Conservation (phyloP, 208 protist genomes). For the Trypanosomatidae sp. region DNA sequence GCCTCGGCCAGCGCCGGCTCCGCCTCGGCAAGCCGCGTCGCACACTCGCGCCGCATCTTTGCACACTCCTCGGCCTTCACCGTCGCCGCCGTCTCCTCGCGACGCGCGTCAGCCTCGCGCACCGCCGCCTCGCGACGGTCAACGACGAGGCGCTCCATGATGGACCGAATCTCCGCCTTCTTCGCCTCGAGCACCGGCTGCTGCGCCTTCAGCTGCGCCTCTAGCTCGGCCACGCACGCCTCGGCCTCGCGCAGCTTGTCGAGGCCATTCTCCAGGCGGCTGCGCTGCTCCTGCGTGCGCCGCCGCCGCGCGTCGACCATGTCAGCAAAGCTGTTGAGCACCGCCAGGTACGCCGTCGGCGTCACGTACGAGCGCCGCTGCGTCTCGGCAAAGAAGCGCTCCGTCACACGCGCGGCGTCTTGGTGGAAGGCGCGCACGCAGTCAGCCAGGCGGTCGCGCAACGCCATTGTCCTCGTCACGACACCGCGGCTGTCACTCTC, state of each 20-base stretch:
- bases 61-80: constrained; percentile 91
- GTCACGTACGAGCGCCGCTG: constrained; percentile 96
- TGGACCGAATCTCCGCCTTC: constrained; percentile 82
- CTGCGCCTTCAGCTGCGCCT: constrained; percentile 89
- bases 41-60: constrained; percentile 87
- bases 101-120: constrained; percentile 69
- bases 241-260: constrained; percentile 91
- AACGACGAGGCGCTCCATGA: constrained; percentile 88
- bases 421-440: constrained; percentile 92
- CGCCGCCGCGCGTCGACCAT: constrained; percentile 78
- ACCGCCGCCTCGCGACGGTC: constrained; percentile 88
- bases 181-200: constrained; percentile 93
- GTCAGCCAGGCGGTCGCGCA: constrained; percentile 30
- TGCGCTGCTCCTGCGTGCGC: constrained; percentile 69
- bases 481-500: neutral
- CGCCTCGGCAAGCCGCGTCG: constrained; percentile 90
- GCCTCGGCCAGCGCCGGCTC: constrained; percentile 92
- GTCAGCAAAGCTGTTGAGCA: constrained; percentile 85
- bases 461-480: constrained; percentile 3
- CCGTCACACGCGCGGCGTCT: constrained; percentile 71
- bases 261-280: constrained; percentile 91
- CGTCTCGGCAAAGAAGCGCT: constrained; percentile 86
- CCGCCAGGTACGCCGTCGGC: constrained; percentile 95
- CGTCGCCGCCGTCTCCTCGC: constrained; percentile 88
- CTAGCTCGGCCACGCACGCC: constrained; percentile 88